A percentile compares a stretch with the other conserved stretches of the same genome.
phyloP scores from a whole-genome alignment of 257 asterid species.

The Ophiorrhiza pumila region DNA sequence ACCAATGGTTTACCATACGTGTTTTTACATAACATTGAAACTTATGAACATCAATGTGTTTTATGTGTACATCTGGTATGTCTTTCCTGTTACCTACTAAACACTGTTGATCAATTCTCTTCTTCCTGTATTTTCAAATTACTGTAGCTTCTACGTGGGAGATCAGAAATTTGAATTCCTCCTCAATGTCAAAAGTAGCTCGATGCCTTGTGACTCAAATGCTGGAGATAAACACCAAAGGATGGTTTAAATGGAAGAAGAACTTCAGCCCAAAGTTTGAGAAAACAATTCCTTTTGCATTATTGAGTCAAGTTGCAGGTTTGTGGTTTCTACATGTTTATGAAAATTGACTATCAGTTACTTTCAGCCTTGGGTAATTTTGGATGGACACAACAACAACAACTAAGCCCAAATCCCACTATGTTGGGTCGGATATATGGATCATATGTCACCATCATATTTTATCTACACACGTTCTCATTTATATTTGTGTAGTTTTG shows the following conservation, averaged over 20 bases:
- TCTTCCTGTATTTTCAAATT: constrained; percentile 14
- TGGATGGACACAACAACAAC: too few species aligned
- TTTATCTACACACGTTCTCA: too few species aligned
- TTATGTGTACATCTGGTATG: not conserved
- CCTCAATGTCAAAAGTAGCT: constrained; percentile 43
- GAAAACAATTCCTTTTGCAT: constrained; percentile 79
- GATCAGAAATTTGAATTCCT: constrained; percentile 57
- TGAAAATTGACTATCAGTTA: not conserved
- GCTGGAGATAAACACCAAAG: constrained; percentile 72
- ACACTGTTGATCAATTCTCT: not conserved
- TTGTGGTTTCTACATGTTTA: constrained; percentile 28
- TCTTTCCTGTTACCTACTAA: not conserved
- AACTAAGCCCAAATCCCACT: too few species aligned
- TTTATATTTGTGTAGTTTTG: too few species aligned
- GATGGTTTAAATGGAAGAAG: constrained; percentile 87
- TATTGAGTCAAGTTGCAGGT: constrained; percentile 98
- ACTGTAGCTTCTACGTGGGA: constrained; percentile 95
- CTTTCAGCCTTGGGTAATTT: not conserved
- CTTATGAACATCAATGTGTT: constrained; percentile 1
- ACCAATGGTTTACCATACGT: not conserved
- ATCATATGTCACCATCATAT: too few species aligned
- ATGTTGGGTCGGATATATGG: too few species aligned
- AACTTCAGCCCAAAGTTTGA: constrained; percentile 64
- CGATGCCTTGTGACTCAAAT: constrained; percentile 81
- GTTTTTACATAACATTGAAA: not conserved